Evolutionary conservation across 2,329 filamentous ascomycete genomes (phyloP), one percentile per base, ranked within the genome.

Genomic region (Fusarium clavum): DNA sequence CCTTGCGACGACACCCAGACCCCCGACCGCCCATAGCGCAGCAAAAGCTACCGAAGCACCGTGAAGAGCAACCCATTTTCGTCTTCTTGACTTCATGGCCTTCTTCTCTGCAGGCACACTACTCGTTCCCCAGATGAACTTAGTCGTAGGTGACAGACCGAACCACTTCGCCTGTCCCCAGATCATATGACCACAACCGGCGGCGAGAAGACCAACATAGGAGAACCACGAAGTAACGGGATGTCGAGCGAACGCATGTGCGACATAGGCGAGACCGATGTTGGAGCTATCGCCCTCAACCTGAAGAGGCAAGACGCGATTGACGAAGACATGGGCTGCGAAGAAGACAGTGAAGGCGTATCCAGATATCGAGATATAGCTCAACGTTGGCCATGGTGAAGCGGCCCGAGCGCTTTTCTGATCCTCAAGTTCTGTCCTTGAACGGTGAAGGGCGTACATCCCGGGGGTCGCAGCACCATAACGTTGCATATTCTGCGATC

Each of bases 81-180:
- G 86, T 77, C 90, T 89, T 77, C 87, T 86, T 62, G 83, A 82
- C 67, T 85, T 79, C 52, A 85, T 83, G 38, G 84, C 84, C 74
- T 80, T 82, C 75, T 83, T 87, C 67, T 88, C 87, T 10, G 84
- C 77, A 1, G 76, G 63, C 64, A 78, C 65, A 82, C 80, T 77
- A 73, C 80, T 77, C 82, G 76, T 79, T 2, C 77, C 84, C 77
- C 74, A 74, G 14, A 77, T 80, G 77, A 79, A 88, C 74, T 79
- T 86, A 68, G 82, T 83, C 3, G 85, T 83, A 22, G 91, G 90
- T 53, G 90, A 85, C 48, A 87, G 83, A 0, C 89, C 89, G 64
- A 94, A 82, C 92, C 93, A 98, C 79, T 89, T 91, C n/a, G 93
- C 92, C 81, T 89, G 88, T 4, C 94, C 94, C 88, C 94, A 97